Percentiles rank a stretch among this genome's conserved stretches.
Evolutionary conservation across 2,329 filamentous ascomycete species (phyloP).

Genomic region (Thelonectria olida): DNA sequence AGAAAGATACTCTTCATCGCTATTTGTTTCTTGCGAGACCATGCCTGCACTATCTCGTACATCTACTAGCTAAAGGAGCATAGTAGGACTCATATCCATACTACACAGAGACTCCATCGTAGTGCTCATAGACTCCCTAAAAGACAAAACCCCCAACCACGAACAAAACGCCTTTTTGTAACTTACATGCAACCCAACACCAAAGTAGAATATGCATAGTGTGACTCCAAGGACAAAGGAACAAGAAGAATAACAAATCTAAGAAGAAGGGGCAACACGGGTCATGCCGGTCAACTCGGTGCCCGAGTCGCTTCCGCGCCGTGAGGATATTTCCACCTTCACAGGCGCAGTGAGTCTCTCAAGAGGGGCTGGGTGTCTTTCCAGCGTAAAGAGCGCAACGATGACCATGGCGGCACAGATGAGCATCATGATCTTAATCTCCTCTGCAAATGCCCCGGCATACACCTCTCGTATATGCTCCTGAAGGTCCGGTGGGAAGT

Average conservation of each 20-base stretch:
- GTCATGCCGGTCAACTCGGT: conserved; percentile 48
- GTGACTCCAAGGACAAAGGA: background rate
- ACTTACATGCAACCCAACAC: background rate
- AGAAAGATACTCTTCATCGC: background rate
- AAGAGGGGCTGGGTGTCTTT: conserved; percentile 51
- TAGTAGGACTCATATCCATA: background rate
- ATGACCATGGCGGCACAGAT: conserved; percentile 54
- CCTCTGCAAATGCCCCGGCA: conserved; percentile 55
- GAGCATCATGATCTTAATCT: conserved; percentile 58
- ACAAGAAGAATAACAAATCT: background rate
- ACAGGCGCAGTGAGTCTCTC: conserved; percentile 41
- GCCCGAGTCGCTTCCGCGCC: conserved; percentile 49
- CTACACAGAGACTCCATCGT: background rate
- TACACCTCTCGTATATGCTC: conserved; percentile 53
- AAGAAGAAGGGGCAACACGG: conserved; percentile 34
- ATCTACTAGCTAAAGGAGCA: background rate
- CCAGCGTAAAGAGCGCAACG: conserved; percentile 55
- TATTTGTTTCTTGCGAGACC: background rate
- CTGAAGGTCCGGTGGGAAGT: conserved; percentile 45
- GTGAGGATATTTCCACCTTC: conserved; percentile 41
- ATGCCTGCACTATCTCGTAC: conserved; percentile 7
- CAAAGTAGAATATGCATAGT: no score
- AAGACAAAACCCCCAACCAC: background rate
- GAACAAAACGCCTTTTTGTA: background rate
- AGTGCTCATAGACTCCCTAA: background rate